Evolutionary conservation across 306 rosid species (phyloP).

Genomic region (Castanopsis chinensis): DNA sequence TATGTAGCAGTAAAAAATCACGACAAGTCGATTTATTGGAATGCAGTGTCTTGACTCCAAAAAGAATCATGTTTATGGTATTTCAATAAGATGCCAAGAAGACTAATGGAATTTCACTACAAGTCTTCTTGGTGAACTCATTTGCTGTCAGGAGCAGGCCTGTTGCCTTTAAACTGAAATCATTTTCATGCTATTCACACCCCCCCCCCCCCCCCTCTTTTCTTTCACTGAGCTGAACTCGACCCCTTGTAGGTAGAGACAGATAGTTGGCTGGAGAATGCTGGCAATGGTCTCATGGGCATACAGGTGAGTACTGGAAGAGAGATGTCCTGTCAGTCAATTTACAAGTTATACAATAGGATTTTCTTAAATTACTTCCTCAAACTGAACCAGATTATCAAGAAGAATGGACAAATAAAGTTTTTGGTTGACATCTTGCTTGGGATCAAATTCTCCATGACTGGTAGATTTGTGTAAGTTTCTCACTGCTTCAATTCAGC

Average conservation of each 20-base stretch:
- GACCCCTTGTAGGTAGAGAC: constrained; percentile 59
- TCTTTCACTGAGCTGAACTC: not conserved
- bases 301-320: constrained; percentile 48
- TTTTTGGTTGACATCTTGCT: constrained; percentile 62
- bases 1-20: not conserved
- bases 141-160: not conserved
- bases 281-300: constrained; percentile 93
- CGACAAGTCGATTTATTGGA: not conserved
- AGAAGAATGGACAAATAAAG: constrained; percentile 67
- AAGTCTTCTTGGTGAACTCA: not conserved
- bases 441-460: constrained; percentile 78
- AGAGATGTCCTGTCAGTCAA: not conserved
- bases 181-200: not conserved
- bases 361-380: not conserved
- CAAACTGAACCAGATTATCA: constrained; percentile 48
- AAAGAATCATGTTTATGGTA: not conserved
- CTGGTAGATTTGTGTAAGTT: constrained; percentile 65
- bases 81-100: not conserved
- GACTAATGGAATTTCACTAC: not conserved
- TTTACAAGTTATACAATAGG: not conserved
- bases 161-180: not conserved
- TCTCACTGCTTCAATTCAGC: not conserved
- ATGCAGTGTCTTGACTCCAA: not conserved
- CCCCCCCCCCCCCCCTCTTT: not conserved
- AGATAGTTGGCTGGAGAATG: constrained; percentile 96